phyloP scores from a whole-genome alignment of 352 stramenopile genomes.

The Plasmopara muralis region DNA sequence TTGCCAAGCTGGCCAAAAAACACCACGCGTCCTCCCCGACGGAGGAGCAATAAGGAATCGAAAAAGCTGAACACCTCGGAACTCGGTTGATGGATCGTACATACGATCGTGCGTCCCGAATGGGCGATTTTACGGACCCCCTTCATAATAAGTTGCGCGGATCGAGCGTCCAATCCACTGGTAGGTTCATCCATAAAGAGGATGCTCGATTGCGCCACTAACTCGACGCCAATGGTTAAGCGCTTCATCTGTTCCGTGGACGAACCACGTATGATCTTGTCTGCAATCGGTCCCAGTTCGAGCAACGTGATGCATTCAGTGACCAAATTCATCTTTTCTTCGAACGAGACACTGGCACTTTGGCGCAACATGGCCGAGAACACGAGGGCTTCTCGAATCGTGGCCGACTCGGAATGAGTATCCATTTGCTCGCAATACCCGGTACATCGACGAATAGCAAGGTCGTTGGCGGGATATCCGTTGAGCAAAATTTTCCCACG shows the following conservation, averaged over 20 bases:
- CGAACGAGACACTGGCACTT: slow-evolving; percentile 19
- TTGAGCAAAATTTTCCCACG: slow-evolving; percentile 81
- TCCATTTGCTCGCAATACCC: slow-evolving; percentile 12
- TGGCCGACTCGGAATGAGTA: slow-evolving; percentile 61
- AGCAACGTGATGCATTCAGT: slow-evolving; percentile 29
- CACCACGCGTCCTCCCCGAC: slow-evolving; percentile 23
- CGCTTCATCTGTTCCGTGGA: slow-evolving; percentile 44
- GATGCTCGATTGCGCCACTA: slow-evolving; percentile 69
- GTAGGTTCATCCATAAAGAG: slow-evolving; percentile 32
- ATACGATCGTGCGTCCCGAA: slow-evolving; percentile 12
- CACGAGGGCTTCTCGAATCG: slow-evolving; percentile 75
- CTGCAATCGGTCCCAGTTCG: slow-evolving; percentile 19
- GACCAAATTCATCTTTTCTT: slow-evolving; percentile 26
- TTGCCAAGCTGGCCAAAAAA: slow-evolving; percentile 34
- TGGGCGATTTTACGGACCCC: slow-evolving; percentile 21
- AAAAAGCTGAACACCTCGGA: slow-evolving; percentile 25
- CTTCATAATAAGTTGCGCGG: slow-evolving; percentile 22
- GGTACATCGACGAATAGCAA: slow-evolving; percentile 34
- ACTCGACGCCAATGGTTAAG: slow-evolving; percentile 40
- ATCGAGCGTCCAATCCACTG: slow-evolving; percentile 17
- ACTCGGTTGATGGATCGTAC: slow-evolving; percentile 19
- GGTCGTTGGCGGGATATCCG: slow-evolving; percentile 45
- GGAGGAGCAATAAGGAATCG: slow-evolving; percentile 17
- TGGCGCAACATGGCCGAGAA: slow-evolving; percentile 81
- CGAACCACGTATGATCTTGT: slow-evolving; percentile 33